Evolutionary conservation across 2,329 filamentous ascomycete species (phyloP), one percentile per base, ranked within the genome.

Genomic region (Ceratocystis smalleyi): DNA sequence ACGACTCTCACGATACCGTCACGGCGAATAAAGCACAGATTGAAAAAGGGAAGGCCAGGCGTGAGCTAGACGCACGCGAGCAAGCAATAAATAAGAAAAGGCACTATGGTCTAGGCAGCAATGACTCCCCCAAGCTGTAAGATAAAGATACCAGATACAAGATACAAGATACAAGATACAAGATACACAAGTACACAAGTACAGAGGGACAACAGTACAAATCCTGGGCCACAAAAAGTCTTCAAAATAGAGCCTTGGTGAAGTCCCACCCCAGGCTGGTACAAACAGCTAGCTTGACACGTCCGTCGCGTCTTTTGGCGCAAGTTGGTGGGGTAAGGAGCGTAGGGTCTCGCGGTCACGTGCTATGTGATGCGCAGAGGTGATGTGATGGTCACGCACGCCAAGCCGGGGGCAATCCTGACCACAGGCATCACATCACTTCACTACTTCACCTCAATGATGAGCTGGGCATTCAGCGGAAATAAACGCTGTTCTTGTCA

Each of bases 261-360:
- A 51, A 51, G 27, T 51, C 15, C 47, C 19, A 40, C 10, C 35
- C 10, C 35, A 15, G 35, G 35, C 35, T 15, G 35, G 35, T 40
- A 40, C 47, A 7, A n/a, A 24, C 24, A 24, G 22, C 47, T 10
- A 17, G 22, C 47, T 47, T 22, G 24, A 61, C 59, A 43, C 59
- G 59, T 59, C 32, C 7, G n/a, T 40, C 65, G 65, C 65, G 65
- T 66, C 35, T 40, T 40, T 61, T 66, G 65, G 65, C 45, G 55
- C 64, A 45, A 64, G 64, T 66, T 64, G 61, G 65, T 35, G 61
- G 65, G 65, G 57, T 61, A 61, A 30, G 3, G 17, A 57, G 19
- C 19, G 19, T 24, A 24, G 27, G 43, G 24, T 57, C 40, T 35
- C 15, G 43, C 5, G 22, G 35, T 64, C 65, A 66, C 55, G 65